A percentile compares a stretch with the other conserved stretches of the same genome.
Conservation (phyloP, 1,139 yeast genomes). For the Candida freyschussii region DNA sequence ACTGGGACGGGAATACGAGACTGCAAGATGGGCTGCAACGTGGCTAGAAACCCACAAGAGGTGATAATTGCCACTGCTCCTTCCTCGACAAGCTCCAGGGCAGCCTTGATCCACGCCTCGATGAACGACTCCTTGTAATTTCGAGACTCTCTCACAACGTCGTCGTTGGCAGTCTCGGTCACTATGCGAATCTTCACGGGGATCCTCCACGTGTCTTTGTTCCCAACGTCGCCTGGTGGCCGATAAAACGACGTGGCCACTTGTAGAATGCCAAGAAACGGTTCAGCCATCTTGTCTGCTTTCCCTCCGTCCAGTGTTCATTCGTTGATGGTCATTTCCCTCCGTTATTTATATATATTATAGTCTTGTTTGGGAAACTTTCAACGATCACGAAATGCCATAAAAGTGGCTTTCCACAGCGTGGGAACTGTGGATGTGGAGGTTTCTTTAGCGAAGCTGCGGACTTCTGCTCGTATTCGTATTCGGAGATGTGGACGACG, state of each 20-base stretch:
- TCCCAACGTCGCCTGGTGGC: slow-evolving; percentile 17
- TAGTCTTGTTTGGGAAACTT: too few species aligned
- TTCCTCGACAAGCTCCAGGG: slow-evolving; percentile 13
- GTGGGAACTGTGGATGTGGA: too few species aligned
- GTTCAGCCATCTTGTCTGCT: slow-evolving; percentile 7
- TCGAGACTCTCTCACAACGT: slow-evolving; percentile 12
- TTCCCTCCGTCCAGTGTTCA: too few species aligned
- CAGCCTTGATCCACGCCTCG: slow-evolving; percentile 14
- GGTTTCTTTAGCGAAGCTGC: too few species aligned
- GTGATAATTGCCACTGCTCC: slow-evolving; percentile 19
- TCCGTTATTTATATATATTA: too few species aligned
- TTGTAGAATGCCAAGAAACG: slow-evolving; percentile 15
- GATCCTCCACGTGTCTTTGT: slow-evolving; percentile 13
- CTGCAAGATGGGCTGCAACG: slow-evolving; percentile 13
- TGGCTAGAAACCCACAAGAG: slow-evolving; percentile 17
- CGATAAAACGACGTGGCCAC: slow-evolving; percentile 16
- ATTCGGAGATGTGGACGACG: too few species aligned
- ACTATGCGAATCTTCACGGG: slow-evolving; percentile 16
- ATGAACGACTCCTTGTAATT: slow-evolving; percentile 10
- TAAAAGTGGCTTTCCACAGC: too few species aligned
- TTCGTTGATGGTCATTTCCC: too few species aligned
- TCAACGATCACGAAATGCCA: too few species aligned
- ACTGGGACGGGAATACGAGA: slow-evolving; percentile 13
- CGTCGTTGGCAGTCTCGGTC: slow-evolving; percentile 8
- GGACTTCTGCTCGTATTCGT: too few species aligned